Evolutionary conservation across 192 early-diverging fungal species (phyloP).

Genomic region (Backusella mclennaniae): DNA sequence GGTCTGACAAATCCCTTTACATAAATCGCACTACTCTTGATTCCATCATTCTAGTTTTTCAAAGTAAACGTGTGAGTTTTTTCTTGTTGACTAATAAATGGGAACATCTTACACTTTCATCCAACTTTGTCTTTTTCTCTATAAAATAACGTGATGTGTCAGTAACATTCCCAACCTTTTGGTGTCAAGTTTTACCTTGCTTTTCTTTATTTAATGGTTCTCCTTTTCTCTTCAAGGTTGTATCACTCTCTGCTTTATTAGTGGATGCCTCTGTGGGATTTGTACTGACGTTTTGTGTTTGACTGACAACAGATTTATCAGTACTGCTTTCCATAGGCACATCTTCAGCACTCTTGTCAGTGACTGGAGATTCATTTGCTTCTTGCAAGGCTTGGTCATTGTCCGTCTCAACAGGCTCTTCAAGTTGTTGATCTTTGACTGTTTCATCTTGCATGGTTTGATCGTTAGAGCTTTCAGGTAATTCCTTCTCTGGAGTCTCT

Average conservation of each 20-base stretch:
- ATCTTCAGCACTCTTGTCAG: neutral
- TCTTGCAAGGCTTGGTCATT: neutral
- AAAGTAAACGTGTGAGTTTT: neutral
- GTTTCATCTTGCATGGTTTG: neutral
- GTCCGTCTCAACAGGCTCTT: neutral
- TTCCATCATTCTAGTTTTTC: neutral
- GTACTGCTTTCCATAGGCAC: neutral
- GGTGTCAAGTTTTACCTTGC: neutral
- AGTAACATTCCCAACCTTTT: neutral
- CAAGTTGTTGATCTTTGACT: neutral
- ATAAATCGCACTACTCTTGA: constrained; percentile 34
- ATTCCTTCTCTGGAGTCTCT: neutral
- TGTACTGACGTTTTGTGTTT: neutral
- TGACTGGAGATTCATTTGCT: neutral
- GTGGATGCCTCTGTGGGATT: neutral
- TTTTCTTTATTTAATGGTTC: neutral
- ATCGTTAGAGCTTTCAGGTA: neutral
- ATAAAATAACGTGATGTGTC: too few species aligned
- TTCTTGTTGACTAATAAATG: neutral
- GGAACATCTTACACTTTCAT: neutral
- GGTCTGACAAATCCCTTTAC: constrained; percentile 63
- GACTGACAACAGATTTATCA: neutral
- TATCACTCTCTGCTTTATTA: neutral
- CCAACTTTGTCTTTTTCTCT: constrained; percentile 9
- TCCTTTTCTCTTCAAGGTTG: neutral